Percentiles rank a stretch among this genome's conserved stretches.
Conservation (phyloP, 257 asterid genomes). For the Agastache rugosa region DNA sequence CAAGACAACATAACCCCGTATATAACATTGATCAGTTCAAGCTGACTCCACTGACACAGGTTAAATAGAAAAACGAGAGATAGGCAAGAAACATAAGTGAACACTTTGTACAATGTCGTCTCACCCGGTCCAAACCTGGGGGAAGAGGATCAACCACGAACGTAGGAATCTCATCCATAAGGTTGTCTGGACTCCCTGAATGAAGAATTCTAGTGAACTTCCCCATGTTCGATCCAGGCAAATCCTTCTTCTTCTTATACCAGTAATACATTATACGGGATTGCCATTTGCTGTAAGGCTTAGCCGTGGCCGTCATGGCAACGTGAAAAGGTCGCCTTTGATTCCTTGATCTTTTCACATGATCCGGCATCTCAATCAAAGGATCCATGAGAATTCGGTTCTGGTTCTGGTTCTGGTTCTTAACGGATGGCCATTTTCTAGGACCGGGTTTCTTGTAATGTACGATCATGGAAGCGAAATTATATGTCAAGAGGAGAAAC, state of each 20-base stretch:
- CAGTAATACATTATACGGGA: conserved; percentile 68
- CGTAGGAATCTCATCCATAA: conserved; percentile 77
- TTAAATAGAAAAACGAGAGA: not conserved
- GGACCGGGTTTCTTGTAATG: conserved; percentile 29
- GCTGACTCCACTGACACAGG: no score
- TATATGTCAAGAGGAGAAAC: conserved; percentile 48
- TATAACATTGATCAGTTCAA: no score
- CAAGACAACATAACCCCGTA: no score
- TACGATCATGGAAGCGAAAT: conserved; percentile 35
- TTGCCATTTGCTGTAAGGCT: conserved; percentile 64
- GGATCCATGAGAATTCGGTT: conserved; percentile 50
- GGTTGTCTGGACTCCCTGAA: conserved; percentile 64
- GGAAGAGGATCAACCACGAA: conserved; percentile 72
- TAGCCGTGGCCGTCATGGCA: conserved; percentile 54
- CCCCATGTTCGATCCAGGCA: conserved; percentile 68
- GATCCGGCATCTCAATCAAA: conserved; percentile 53
- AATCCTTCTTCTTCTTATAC: conserved; percentile 56
- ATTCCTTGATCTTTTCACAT: conserved; percentile 31
- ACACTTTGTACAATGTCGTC: not conserved
- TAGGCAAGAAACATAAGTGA: no score
- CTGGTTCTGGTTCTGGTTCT: conserved; percentile 6
- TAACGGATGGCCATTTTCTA: conserved; percentile 15
- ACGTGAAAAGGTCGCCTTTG: conserved; percentile 49
- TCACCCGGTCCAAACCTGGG: conserved; percentile 55
- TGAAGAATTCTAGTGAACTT: conserved; percentile 66